Evolutionary conservation across 148 eudicot species (phyloP), one percentile per base, ranked within the genome.

Genomic region (Chenopodium berlandieri): DNA sequence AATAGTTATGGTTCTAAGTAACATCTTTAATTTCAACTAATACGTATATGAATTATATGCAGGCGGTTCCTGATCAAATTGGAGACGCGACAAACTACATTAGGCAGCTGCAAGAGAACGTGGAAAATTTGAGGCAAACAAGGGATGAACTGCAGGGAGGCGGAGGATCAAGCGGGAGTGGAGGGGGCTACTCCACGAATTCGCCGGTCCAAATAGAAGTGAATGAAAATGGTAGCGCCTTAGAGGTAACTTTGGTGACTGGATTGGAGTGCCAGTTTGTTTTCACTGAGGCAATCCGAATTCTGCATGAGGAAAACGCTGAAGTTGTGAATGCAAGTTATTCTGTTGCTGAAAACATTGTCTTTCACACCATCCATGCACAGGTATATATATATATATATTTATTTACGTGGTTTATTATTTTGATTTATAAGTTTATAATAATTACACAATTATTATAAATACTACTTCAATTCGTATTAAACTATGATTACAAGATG

Each of bases 31-130:
- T 34, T 34, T 34, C 37, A 34, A 34, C 4, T 40, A 40, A 40
- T 40, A 17, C 79, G 85, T 80, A 91, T 94, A 92, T 86, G 44
- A 40, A 60, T 60, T 86, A 52, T 65, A 60, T 65, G 47, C 2
- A 25, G 80, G 72, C 75, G 93, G 22, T 60, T 90, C 89, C 91
- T 11, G 97, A 89, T 75, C 97, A 89, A 82, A 72, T 93, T 75
- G 91, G 88, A 31, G 91, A 87, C 52, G 95, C 97, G 5, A 86
- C 92, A 68, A 89, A 86, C 44, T 90, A 93, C 88, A 93, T 92
- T 74, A 89, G 85, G 88, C 87, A 83, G 67, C 69, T 90, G 20
- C 87, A 89, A 77, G 80, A 65, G 9, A 85, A 90, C 6, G 46
- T 92, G 76, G 94, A 91, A 82, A 82, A 82, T 13, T 70, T 92